phyloP scores from a whole-genome alignment of 805 yeast genomes.

The Pichia cabralensis region DNA sequence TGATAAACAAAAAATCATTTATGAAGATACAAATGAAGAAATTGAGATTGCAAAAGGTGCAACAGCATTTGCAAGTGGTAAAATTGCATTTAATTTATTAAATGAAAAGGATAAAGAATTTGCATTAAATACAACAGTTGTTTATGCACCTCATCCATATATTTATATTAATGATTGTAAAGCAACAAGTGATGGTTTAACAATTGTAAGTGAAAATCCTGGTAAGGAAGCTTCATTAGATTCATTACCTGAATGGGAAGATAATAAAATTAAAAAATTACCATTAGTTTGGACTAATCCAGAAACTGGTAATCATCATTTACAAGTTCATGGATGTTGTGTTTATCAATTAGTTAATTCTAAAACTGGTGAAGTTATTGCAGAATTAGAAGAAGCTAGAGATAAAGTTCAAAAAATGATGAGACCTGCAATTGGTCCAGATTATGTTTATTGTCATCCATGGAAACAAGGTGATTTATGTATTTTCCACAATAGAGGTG shows the following conservation, averaged over 20 bases:
- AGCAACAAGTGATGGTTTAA: slow-evolving; percentile 79
- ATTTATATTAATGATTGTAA: slow-evolving; percentile 71
- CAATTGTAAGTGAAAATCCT: slow-evolving; percentile 61
- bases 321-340: slow-evolving; percentile 87
- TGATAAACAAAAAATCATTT: slow-evolving; percentile 54
- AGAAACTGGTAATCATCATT: slow-evolving; percentile 68
- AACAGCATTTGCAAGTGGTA: slow-evolving; percentile 84
- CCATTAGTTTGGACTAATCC: slow-evolving; percentile 94
- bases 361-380: slow-evolving; percentile 46
- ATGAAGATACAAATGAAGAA: slow-evolving; percentile 57
- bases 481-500: slow-evolving; percentile 80
- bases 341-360: slow-evolving; percentile 50
- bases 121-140: slow-evolving; percentile 71
- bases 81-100: slow-evolving; percentile 58
- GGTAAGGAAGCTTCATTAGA: slow-evolving; percentile 59
- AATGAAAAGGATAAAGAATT: slow-evolving; percentile 61
- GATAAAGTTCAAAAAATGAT: slow-evolving; percentile 59
- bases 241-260: slow-evolving; percentile 78
- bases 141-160: slow-evolving; percentile 89
- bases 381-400: slow-evolving; percentile 67
- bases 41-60: slow-evolving; percentile 73
- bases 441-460: slow-evolving; percentile 65
- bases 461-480: slow-evolving; percentile 83
- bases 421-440: slow-evolving; percentile 79
- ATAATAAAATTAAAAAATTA: slow-evolving; percentile 59